Evolutionary conservation across 1,284 basidiomycete species (phyloP), one percentile per base, ranked within the genome.

Genomic region (Irpex rosettiformis): DNA sequence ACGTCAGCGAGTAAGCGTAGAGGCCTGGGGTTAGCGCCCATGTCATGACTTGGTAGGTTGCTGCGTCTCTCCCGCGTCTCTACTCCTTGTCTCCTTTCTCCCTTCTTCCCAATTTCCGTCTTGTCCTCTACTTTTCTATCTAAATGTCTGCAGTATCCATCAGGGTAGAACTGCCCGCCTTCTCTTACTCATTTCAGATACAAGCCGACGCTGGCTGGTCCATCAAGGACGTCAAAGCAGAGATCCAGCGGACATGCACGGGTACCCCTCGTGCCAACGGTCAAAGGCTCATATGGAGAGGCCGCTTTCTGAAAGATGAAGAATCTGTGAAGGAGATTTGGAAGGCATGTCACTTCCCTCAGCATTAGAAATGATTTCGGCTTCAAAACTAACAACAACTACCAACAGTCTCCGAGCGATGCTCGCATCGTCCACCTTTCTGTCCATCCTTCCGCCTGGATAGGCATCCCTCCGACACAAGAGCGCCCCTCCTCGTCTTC

Each of bases 401-500:
- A n/a, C 28, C 3, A 24, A 25, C 21, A 90, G 89, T 74, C 74
- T 54, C 72, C 74, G 28, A 78, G 81, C 57, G 85, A 85, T 54
- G 77, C 81, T 48, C 81, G 80, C 52, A 78, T 85, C 58, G 74
- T 92, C 27, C 90, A 91, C 71, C 77, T 92, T 27, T 84, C 88
- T 10, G 89, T 92, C 13, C 85, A 86, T 66, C 86, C 88, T 21
- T 85, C 85, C 28, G 86, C 86, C 54, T 92, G 90, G 89, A 76
- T 79, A 48, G 73, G 78, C 16, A 63, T 72, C 8, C 84, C 86
- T 40, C 48, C 48, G 13, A 28, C 48, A 25, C 76, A 84, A 18
- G 4, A 37, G 43, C 24, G 48, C 24, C 33, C 57, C 8, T 47
- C 60, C 10, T 27, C 58, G 8, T 29, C 63, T 28, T 22, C 53